phyloP scores from a whole-genome alignment of 257 asterid species.

The Salvia rosmarinus region DNA sequence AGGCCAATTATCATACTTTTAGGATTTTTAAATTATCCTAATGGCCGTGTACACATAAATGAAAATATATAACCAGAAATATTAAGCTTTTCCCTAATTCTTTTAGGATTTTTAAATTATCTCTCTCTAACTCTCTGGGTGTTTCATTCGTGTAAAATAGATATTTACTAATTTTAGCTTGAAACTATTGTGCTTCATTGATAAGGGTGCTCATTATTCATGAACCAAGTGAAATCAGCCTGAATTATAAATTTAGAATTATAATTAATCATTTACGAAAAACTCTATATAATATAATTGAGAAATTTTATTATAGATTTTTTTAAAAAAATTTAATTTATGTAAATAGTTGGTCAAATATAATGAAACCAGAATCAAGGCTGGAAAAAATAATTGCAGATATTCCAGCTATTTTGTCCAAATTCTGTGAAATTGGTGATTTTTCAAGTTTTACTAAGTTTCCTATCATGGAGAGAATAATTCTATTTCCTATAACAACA shows the following conservation, averaged over 20 bases:
- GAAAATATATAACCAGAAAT: not conserved
- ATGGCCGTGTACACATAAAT: not conserved
- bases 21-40: too few relatives aligned
- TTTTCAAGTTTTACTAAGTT: not conserved
- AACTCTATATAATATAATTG: not conserved
- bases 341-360: not conserved
- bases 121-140: not conserved
- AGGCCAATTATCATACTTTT: not conserved
- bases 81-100: not conserved
- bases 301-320: not conserved
- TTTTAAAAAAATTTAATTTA: too few relatives aligned
- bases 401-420: slow-evolving; percentile 2
- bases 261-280: not conserved
- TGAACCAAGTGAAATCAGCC: not conserved
- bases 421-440: not conserved
- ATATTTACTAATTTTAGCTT: slow-evolving; percentile 14
- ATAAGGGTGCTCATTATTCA: not conserved
- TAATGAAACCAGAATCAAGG: slow-evolving; percentile 1
- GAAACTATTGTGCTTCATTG: not conserved
- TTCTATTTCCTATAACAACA: not conserved
- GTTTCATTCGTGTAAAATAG: not conserved
- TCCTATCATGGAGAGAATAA: not conserved
- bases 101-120: not conserved
- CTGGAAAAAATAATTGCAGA: not conserved
- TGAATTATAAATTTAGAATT: not conserved